Evolutionary conservation across 2,329 filamentous ascomycete species (phyloP).

Genomic region (Knoxdaviesia proteae): DNA sequence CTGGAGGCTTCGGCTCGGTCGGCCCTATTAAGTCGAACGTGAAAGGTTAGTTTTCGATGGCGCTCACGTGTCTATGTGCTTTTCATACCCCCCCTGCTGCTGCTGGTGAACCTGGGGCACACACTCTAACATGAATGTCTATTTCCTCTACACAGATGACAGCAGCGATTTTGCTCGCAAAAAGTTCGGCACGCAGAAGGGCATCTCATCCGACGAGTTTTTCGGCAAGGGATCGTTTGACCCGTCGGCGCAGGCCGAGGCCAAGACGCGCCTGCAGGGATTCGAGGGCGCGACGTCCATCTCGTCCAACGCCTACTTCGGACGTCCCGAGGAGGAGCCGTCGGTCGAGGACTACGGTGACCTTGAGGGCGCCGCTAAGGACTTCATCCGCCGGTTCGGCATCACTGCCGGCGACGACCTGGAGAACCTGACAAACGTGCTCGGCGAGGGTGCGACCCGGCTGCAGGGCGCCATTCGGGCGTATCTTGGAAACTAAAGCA

Average conservation of each 20-base stretch:
- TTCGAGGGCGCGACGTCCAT: constrained; percentile 88
- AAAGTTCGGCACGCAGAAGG: constrained; percentile 86
- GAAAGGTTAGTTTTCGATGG: constrained; percentile 32
- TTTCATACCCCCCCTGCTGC: too few species aligned
- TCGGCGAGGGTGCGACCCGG: constrained; percentile 70
- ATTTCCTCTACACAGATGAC: constrained; percentile 31
- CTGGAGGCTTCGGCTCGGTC: constrained; percentile 59
- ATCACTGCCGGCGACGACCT: constrained; percentile 91
- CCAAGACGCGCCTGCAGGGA: constrained; percentile 67
- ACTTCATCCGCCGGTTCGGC: constrained; percentile 87
- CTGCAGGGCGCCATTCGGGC: constrained; percentile 56
- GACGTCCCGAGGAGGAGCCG: constrained; percentile 66
- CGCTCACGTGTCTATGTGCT: too few species aligned
- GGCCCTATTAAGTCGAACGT: constrained; percentile 48
- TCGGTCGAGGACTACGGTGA: constrained; percentile 65
- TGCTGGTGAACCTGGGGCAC: too few species aligned
- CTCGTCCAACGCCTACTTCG: constrained; percentile 95
- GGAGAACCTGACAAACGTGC: constrained; percentile 64
- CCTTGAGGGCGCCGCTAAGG: constrained; percentile 80
- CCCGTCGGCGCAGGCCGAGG: constrained; percentile 58
- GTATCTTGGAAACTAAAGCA: constrained; percentile 36
- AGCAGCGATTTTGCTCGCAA: constrained; percentile 63
- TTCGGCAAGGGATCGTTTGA: constrained; percentile 84
- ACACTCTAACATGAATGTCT: background rate
- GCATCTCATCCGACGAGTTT: constrained; percentile 95